Base-by-base conservation (phyloP, 139 green algal species). In the Pleodorina starrii region DNA sequence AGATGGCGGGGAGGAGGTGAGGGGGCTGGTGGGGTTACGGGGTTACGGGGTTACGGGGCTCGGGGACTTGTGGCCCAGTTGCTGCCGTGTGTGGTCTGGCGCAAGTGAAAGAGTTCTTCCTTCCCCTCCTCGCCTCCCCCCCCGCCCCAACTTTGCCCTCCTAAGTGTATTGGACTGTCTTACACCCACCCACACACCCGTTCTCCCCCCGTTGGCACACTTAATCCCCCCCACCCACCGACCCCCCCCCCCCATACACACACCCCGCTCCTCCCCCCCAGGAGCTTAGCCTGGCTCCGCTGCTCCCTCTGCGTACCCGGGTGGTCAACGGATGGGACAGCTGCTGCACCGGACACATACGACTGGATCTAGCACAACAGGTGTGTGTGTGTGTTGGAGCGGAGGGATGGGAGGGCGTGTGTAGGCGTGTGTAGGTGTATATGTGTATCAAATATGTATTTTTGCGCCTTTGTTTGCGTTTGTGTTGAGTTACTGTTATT, bases 321-420 rank as follows among this genome's bases (percentile, higher is more conserved):
- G 81, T 87, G 60, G 60, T 77, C 60, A 77, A 87, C 81, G 81
- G 81, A 14, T 87, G 81, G 81, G 60, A 87, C 40, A 46, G 17
- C 60, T 87, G 81, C 60, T 87, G 81, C 43, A 50, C 42, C 6
- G 81, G 81, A 21, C 81, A 87, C 60, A 48, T 87, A 7, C 43
- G 60, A 1, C 59, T 87, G 81, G 81, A 87, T 43, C 81, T 87
- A 23, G 59, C 57, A 27, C 57, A 86, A 57, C 79, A 76, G 54
- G 79, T 86, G 54, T 66, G 54, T 66, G 54, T 66, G 54, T 12
- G 54, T 12, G 54, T 66, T 5, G 25, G 54, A 25, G 54, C 29
- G 7, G 7, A 25, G 54, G 54, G 3, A 25, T 5, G 54, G 54
- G 54, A 66, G 29, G 6, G 5, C 0, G 38, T 50, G 38, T 9